Base-by-base conservation (phyloP, 2,329 filamentous ascomycete species). In the Colletotrichum graminicola region DNA sequence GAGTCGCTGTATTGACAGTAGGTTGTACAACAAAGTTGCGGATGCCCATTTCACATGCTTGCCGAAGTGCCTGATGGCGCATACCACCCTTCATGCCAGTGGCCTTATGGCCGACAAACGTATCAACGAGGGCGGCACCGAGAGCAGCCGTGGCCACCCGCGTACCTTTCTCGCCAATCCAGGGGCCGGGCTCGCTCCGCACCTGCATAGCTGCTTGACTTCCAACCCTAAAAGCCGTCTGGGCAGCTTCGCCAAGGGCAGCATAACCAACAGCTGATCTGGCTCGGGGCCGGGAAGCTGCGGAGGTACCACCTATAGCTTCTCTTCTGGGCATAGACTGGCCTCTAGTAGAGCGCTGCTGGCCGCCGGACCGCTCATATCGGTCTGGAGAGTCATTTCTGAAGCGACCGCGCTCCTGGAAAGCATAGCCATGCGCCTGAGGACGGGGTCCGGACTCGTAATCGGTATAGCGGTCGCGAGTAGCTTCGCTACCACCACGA, bases 101-200 rank as follows among this genome's bases (percentile, higher is more conserved):
- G 16, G 80, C 76, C 74, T 80, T 82, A 65, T 79, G 75, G 2
- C 78, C 78, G 57, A 84, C 80, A 41, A 87, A 82, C 0, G 84
- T 83, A 68, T 87, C 85, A 49, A 86, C 81, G 23, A 86, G 76
- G 0, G 85, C 85, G 1, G 85, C 85, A 23, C 84, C 84, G 1
- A 87, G 71, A 2, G 85, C 85, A 2, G 85, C 84, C 2, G 84
- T 84, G 1, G 84, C 85, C 3, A 87, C 78, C 63, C 84, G 84
- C 55, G 83, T 83, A 6, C 84, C 85, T 73, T 87, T 87, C 14
- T 83, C 77, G 0, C 85, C 84, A 5, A 84, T 77, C 85, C 85
- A 87, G 1, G 81, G 78, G 2, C 84, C 82, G 1, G 81, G 79
- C 21, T 86, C 82, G 56, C 83, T 80, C 60, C 84, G 83, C 59